Percentiles rank a stretch among this genome's conserved stretches.
Conservation (phyloP, 441 rosid species). For the Arabidopsis hybrid region DNA sequence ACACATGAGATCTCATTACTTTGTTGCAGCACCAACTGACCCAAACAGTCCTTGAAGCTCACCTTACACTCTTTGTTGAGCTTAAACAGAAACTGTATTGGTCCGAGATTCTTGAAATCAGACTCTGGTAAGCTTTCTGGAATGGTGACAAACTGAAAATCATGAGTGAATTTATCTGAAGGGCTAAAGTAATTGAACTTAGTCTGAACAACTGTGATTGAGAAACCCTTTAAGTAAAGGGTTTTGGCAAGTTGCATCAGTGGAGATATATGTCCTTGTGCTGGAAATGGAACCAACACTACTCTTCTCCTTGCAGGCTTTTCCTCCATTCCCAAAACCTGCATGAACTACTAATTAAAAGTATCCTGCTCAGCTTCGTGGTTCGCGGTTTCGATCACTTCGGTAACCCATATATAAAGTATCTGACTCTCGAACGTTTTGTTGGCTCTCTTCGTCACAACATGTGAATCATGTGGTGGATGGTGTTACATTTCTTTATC, state of each 20-base stretch:
- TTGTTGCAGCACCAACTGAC: conserved; percentile 28
- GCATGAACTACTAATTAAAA: no score
- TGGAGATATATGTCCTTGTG: conserved; percentile 53
- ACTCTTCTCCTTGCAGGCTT: conserved; percentile 10
- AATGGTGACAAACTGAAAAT: conserved; percentile 42
- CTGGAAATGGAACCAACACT: conserved; percentile 49
- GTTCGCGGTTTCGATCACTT: no score
- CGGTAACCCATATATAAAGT: no score
- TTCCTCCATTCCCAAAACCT: no score
- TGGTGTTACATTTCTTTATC: no score
- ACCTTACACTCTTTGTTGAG: conserved; percentile 36
- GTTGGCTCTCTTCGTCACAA: no score
- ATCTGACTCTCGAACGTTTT: no score
- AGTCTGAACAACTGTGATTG: conserved; percentile 34
- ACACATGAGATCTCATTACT: conserved; percentile 41
- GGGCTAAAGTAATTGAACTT: conserved; percentile 21
- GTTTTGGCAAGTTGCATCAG: conserved; percentile 52
- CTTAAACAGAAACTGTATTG: conserved; percentile 1
- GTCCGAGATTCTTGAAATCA: background rate
- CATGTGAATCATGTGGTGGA: no score
- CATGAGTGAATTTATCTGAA: conserved; percentile 34
- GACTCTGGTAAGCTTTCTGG: conserved; percentile 40
- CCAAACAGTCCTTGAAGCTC: conserved; percentile 43
- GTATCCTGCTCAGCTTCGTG: no score
- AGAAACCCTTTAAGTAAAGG: conserved; percentile 28